These are phyloP conservation scores for Ophioceras dolichostomum DNA, from an alignment of 2,329 filamentous ascomycete species.

Conservation along the genomic window DNA sequence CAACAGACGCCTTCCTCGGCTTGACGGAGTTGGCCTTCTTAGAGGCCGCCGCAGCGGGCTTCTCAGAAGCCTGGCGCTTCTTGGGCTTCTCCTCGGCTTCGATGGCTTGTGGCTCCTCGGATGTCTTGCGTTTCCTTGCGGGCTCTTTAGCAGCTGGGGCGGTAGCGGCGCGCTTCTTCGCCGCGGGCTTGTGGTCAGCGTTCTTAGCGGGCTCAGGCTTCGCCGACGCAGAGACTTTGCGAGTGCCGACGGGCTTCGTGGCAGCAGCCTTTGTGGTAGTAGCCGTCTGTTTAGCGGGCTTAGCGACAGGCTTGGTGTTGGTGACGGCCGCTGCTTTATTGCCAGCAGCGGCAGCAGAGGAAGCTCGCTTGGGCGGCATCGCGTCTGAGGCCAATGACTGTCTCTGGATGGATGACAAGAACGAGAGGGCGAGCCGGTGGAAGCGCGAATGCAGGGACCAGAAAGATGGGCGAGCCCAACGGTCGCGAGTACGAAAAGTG, in stretches of 20 bases:
- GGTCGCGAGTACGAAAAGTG: too few relatives aligned
- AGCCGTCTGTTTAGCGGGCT: neutral
- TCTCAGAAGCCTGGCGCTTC: neutral
- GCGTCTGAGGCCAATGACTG: neutral
- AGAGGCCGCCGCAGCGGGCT: neutral
- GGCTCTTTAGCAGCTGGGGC: neutral
- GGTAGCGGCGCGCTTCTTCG: neutral
- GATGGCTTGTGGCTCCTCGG: conserved; percentile 1
- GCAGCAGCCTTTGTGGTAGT: conserved; percentile 9
- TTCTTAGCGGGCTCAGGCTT: conserved; percentile 7
- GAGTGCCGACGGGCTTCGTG: conserved; percentile 15
- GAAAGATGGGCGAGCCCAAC: too few relatives aligned
- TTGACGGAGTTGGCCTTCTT: conserved; percentile 7
- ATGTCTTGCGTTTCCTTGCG: conserved; percentile 1
- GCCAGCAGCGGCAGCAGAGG: neutral
- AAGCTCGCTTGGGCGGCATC: neutral
- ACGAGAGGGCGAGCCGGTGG: neutral
- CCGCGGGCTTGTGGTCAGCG: conserved; percentile 6
- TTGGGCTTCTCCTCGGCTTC: neutral
- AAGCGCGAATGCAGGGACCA: neutral
- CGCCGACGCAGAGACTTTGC: conserved; percentile 31
- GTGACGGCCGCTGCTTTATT: neutral
- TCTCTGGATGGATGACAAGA: neutral
- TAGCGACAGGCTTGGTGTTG: neutral
- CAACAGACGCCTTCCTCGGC: conserved; percentile 2